These are phyloP conservation scores for Marsdenia floribunda DNA, from an alignment of 257 asterid genomes.

Conservation along the genomic window DNA sequence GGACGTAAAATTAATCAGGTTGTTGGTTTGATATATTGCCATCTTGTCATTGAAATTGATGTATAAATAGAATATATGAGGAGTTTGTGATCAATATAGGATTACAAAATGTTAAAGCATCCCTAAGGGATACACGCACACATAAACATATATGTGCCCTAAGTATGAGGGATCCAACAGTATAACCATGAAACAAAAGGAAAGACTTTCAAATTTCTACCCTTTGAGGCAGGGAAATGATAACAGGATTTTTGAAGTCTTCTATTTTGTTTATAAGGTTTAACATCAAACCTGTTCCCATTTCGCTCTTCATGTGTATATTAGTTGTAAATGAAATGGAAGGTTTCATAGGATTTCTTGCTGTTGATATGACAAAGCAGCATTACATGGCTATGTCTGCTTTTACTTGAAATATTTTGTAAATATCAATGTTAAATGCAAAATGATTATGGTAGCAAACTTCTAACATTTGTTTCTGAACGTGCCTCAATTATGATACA, in stretches of 20 bases:
- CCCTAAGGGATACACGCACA: background rate
- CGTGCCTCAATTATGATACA: background rate
- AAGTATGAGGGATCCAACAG: background rate
- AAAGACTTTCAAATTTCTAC: too few species aligned
- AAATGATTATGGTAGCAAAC: background rate
- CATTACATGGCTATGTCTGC: background rate
- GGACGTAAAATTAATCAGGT: conserved; percentile 97
- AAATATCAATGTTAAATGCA: background rate
- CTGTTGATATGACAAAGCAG: background rate
- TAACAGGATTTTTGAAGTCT: background rate
- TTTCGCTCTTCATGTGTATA: background rate
- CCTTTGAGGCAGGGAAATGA: too few species aligned
- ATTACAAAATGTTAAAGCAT: background rate
- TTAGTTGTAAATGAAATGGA: background rate
- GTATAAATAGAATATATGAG: background rate
- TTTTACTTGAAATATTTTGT: background rate
- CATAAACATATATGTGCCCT: background rate
- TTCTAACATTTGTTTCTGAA: too few species aligned
- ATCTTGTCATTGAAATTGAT: background rate
- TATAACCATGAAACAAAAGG: too few species aligned
- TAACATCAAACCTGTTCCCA: background rate
- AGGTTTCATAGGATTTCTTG: background rate
- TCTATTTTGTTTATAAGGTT: background rate
- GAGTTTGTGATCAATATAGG: background rate
- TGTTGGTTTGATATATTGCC: background rate